These are phyloP conservation scores for Corchorus capsularis DNA, from an alignment of 345 rosid genomes.

Conservation along the genomic window DNA sequence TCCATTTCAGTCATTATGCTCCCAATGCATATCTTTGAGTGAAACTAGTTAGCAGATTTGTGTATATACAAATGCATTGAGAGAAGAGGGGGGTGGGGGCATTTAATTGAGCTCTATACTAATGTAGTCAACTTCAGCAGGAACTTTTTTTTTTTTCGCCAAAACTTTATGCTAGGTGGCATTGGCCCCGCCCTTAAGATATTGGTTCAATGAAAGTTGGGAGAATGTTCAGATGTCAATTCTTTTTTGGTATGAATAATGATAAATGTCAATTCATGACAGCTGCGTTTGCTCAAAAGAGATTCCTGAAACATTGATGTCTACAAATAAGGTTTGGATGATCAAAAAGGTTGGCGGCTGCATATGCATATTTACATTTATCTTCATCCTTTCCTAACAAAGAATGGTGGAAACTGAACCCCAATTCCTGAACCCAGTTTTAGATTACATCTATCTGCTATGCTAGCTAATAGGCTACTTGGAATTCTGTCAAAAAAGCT, in stretches of 20 bases:
- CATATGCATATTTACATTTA: neutral
- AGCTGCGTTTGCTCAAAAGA: constrained; percentile 31
- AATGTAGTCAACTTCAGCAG: neutral
- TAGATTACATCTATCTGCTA: neutral
- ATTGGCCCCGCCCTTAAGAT: constrained; percentile 5
- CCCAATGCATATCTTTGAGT: neutral
- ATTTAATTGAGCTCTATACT: neutral
- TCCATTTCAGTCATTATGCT: neutral
- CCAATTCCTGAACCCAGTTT: neutral
- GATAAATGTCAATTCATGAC: constrained; percentile 24
- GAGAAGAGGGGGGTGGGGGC: neutral
- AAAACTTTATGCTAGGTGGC: constrained; percentile 15
- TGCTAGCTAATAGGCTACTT: neutral
- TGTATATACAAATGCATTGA: neutral
- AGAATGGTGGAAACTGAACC: neutral
- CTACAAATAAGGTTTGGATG: constrained; percentile 15
- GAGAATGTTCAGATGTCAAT: constrained; percentile 18
- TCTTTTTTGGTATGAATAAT: constrained; percentile 14
- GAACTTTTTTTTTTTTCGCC: neutral
- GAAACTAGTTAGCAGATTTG: neutral
- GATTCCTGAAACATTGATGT: constrained; percentile 27
- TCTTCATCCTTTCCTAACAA: constrained; percentile 3
- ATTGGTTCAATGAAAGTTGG: constrained; percentile 16
- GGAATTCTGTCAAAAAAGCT: neutral
- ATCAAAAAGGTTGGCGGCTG: constrained; percentile 15